Evolutionary conservation across 164 flowering plant species (phyloP).

Genomic region (Santalum album): DNA sequence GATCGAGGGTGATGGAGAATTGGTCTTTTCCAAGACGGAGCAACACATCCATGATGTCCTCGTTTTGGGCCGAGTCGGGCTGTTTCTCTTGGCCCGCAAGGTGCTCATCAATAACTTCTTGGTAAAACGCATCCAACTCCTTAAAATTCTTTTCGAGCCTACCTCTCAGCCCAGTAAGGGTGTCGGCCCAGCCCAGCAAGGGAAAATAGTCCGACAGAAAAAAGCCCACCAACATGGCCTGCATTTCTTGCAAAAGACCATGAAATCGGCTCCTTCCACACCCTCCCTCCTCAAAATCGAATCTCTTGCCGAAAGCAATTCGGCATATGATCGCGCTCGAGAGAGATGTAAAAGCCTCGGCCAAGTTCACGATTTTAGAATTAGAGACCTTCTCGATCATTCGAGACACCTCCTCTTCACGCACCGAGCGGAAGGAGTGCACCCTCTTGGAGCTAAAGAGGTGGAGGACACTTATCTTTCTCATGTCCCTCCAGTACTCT

Average conservation of each 20-base stretch:
- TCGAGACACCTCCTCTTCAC: conserved; percentile 16
- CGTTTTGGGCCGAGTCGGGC: neutral
- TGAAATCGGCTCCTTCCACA: neutral
- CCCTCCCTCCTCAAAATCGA: neutral
- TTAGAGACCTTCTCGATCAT: conserved; percentile 7
- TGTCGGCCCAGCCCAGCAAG: neutral
- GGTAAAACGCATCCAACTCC: neutral
- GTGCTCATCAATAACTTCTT: neutral
- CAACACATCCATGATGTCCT: neutral
- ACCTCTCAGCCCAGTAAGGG: neutral
- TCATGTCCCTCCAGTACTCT: conserved; percentile 23
- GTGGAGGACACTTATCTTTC: conserved; percentile 17
- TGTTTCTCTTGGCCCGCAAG: neutral
- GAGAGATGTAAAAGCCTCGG: neutral
- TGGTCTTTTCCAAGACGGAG: neutral
- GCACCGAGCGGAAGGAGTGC: conserved; percentile 12
- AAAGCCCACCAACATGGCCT: neutral
- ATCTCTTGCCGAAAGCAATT: conserved; percentile 9
- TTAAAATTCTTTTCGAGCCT: neutral
- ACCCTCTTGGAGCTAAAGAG: conserved; percentile 21
- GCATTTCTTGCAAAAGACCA: neutral
- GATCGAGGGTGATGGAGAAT: neutral
- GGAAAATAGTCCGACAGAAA: neutral
- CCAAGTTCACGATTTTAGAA: neutral
- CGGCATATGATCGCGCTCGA: conserved; percentile 6